Evolutionary conservation across 2,329 filamentous ascomycete genomes (phyloP).

Genomic region (Cladorrhinum sp.): DNA sequence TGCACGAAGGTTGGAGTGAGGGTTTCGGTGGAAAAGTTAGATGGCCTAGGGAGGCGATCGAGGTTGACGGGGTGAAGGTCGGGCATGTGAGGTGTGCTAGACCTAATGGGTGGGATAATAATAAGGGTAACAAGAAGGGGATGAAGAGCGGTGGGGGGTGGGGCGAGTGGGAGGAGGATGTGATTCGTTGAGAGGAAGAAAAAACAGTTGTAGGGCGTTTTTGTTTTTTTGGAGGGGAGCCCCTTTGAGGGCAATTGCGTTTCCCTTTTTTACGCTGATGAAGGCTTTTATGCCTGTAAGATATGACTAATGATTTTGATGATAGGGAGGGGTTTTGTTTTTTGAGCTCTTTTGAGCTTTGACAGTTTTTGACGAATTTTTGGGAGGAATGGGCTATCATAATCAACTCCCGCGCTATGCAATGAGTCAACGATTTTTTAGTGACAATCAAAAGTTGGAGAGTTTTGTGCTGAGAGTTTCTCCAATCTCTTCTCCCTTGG

Average conservation of each 20-base stretch:
- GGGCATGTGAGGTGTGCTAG: constrained; percentile 43
- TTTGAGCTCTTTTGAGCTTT: not conserved
- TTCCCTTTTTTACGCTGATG: not conserved
- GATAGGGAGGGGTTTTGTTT: constrained; percentile 2
- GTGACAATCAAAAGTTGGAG: too few relatives aligned
- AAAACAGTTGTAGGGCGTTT: not conserved
- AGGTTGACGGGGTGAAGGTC: constrained; percentile 42
- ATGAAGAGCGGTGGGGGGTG: constrained; percentile 1
- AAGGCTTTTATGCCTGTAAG: not conserved
- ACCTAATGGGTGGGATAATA: constrained; percentile 31
- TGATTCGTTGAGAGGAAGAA: constrained; percentile 13
- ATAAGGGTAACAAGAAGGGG: constrained; percentile 44
- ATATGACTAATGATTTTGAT: not conserved
- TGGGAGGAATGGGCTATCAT: too few relatives aligned
- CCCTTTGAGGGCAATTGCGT: not conserved
- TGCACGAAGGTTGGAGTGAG: constrained; percentile 50
- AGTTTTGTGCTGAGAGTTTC: too few relatives aligned
- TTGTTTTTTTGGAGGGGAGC: not conserved
- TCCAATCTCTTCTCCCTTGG: too few relatives aligned
- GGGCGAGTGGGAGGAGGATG: constrained; percentile 34
- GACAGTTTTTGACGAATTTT: not conserved
- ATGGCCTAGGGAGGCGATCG: constrained; percentile 45
- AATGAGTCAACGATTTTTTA: too few relatives aligned
- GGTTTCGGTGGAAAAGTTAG: constrained; percentile 40
- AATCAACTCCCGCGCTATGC: too few relatives aligned